These are phyloP conservation scores for Ogataea allantospora DNA, from an alignment of 805 yeast genomes.

Conservation along the genomic window DNA sequence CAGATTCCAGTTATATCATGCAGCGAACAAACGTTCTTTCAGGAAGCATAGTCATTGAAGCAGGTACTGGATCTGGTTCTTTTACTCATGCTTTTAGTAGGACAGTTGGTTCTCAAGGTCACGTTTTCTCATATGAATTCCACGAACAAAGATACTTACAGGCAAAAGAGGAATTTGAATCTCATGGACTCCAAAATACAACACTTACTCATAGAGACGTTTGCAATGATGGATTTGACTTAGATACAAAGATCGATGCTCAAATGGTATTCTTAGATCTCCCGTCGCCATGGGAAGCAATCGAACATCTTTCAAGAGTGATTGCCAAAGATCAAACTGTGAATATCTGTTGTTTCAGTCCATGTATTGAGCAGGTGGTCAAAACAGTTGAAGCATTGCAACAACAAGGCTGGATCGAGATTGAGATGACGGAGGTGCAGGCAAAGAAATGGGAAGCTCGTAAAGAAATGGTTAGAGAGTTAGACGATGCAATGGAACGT, in stretches of 20 bases:
- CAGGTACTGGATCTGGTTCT: conserved; percentile 98
- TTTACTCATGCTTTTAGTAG: conserved; percentile 92
- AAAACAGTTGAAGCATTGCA: conserved; percentile 77
- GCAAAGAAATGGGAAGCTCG: conserved; percentile 84
- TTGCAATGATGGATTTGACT: conserved; percentile 78
- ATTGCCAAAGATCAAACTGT: conserved; percentile 52
- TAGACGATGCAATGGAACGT: conserved; percentile 78
- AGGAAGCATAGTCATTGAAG: conserved; percentile 83
- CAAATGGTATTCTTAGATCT: conserved; percentile 83
- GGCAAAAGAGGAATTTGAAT: conserved; percentile 72
- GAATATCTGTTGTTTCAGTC: conserved; percentile 91
- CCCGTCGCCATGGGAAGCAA: conserved; percentile 97
- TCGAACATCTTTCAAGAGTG: conserved; percentile 65
- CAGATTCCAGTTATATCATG: conserved; percentile 87
- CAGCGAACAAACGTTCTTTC: conserved; percentile 75
- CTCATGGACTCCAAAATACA: conserved; percentile 64
- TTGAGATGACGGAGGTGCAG: conserved; percentile 90
- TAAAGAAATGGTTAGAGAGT: conserved; percentile 77
- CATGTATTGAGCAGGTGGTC: conserved; percentile 96
- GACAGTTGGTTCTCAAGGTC: conserved; percentile 60
- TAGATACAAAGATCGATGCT: conserved; percentile 49
- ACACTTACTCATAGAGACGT: conserved; percentile 87
- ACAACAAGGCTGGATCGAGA: conserved; percentile 73
- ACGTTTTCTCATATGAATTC: conserved; percentile 83
- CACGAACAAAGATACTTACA: conserved; percentile 81